Base-by-base conservation (phyloP, 306 rosid species). In the Pyrus pyrifolia region DNA sequence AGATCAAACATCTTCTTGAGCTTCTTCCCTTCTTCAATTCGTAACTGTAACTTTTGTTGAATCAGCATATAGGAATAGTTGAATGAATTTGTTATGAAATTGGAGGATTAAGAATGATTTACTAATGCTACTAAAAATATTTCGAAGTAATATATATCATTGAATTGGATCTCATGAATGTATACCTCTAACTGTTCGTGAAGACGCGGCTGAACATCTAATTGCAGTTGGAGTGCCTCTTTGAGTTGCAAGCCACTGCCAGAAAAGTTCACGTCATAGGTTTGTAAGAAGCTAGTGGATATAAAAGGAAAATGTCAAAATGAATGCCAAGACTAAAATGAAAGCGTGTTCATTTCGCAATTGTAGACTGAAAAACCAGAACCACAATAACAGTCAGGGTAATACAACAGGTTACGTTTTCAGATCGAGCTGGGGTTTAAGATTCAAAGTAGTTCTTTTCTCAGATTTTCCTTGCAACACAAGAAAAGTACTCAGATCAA, bases 401-500 rank as follows among this genome's bases (percentile, higher is more conserved):
- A 63, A 73, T 60, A 5, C 33, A 31, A 35, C 22, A 8, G 29
- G 11, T 84, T 88, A 94, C 94, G 89, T 83, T 80, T 92, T 86
- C 25, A 67, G 76, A 67, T 91, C 93, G 10, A 94, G 82, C 76
- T 69, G 93, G 15, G 85, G 72, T 74, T 71, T 81, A 71, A 81
- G 77, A 64, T 78, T 81, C 45, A 75, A 63, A 61, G 64, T 59
- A 4, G 68, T 74, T 78, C 84, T 87, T 87, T 83, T 88, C 57
- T 94, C 97, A 29, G 77, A 78, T 80, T 77, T 94, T 77, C 94
- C 98, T 94, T 94, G 90, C 84, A 90, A 67, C 51, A 75, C 6
- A 63, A 75, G 60, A 67, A 74, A 11, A 66, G 25, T 25, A 68
- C 45, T 83, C 33, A 51, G 77, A 60, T 61, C 72, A 40, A 40